These are phyloP conservation scores for Penicillium sp. DNA, from an alignment of 2,329 filamentous ascomycete genomes.

Conservation along the genomic window DNA sequence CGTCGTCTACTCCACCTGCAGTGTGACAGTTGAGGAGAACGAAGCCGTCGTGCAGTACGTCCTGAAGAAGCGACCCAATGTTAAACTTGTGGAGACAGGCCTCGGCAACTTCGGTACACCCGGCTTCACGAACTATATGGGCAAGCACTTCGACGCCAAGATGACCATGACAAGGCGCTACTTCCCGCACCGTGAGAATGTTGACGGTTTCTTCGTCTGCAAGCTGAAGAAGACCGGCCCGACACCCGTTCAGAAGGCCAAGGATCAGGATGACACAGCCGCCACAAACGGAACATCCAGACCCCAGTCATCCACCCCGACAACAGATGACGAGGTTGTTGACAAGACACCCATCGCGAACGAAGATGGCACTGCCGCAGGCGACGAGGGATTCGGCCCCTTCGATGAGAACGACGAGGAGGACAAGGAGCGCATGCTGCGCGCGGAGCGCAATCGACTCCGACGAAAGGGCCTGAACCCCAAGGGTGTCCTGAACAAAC, in stretches of 20 bases:
- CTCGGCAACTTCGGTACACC: conserved; percentile 84
- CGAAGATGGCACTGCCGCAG: conserved; percentile 37
- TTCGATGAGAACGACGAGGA: conserved; percentile 73
- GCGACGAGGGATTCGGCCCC: conserved; percentile 67
- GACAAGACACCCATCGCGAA: conserved; percentile 72
- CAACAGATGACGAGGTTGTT: conserved; percentile 50
- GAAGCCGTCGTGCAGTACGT: conserved; percentile 94
- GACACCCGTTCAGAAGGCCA: conserved; percentile 56
- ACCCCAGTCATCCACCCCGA: conserved; percentile 28
- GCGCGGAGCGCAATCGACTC: conserved; percentile 74
- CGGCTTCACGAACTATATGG: conserved; percentile 87
- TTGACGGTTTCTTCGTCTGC: conserved; percentile 97
- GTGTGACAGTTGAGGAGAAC: conserved; percentile 91
- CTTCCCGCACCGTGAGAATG: conserved; percentile 91
- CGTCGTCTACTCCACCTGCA: conserved; percentile 96
- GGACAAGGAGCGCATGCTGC: conserved; percentile 72
- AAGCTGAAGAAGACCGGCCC: conserved; percentile 94
- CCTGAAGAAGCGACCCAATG: conserved; percentile 87
- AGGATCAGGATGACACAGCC: conserved; percentile 30
- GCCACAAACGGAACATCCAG: conserved; percentile 27
- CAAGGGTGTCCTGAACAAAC: conserved; percentile 56
- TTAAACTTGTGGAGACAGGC: conserved; percentile 89
- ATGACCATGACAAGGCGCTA: conserved; percentile 83
- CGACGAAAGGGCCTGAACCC: conserved; percentile 76
- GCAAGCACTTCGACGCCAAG: conserved; percentile 86